Percentiles rank a stretch among this genome's conserved stretches.
Evolutionary conservation across 1,139 yeast genomes (phyloP).

Genomic region (Candida glucosophila): DNA sequence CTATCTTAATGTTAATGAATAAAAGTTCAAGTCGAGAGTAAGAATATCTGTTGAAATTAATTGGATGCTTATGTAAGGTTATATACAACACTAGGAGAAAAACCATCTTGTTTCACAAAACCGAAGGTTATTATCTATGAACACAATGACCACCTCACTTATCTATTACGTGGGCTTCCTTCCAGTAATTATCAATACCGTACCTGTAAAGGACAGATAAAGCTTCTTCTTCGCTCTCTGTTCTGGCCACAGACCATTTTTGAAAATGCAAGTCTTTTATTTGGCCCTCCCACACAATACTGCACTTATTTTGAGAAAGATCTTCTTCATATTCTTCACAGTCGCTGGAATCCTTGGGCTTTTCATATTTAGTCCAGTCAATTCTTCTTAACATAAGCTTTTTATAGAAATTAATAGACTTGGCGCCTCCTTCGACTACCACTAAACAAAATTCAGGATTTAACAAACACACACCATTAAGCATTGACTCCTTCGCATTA

Average conservation of each 20-base stretch:
- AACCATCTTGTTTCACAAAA: not conserved
- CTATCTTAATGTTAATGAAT: too few species aligned
- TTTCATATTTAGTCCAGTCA: conserved; percentile 50
- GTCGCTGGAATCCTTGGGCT: conserved; percentile 21
- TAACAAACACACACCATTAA: conserved; percentile 49
- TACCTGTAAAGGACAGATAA: conserved; percentile 41
- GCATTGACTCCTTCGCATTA: conserved; percentile 65
- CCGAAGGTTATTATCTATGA: too few species aligned
- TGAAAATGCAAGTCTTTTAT: conserved; percentile 43
- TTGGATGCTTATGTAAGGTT: too few species aligned
- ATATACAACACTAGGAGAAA: too few species aligned
- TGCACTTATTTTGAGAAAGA: conserved; percentile 41
- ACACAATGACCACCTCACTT: conserved; percentile 41
- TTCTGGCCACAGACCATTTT: conserved; percentile 52
- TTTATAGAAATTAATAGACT: conserved; percentile 52
- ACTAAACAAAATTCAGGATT: conserved; percentile 47
- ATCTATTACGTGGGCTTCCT: conserved; percentile 24
- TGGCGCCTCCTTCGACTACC: conserved; percentile 65
- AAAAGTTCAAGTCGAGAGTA: too few species aligned
- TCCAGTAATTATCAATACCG: conserved; percentile 55
- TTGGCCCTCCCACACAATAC: conserved; percentile 72
- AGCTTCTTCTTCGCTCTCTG: conserved; percentile 48
- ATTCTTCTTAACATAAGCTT: conserved; percentile 56
- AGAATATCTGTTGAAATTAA: too few species aligned
- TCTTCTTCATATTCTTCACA: conserved; percentile 19